Evolutionary conservation across 768 basidiomycete species (phyloP), one percentile per base, ranked within the genome.

Genomic region (Melanogaster broomeanus): DNA sequence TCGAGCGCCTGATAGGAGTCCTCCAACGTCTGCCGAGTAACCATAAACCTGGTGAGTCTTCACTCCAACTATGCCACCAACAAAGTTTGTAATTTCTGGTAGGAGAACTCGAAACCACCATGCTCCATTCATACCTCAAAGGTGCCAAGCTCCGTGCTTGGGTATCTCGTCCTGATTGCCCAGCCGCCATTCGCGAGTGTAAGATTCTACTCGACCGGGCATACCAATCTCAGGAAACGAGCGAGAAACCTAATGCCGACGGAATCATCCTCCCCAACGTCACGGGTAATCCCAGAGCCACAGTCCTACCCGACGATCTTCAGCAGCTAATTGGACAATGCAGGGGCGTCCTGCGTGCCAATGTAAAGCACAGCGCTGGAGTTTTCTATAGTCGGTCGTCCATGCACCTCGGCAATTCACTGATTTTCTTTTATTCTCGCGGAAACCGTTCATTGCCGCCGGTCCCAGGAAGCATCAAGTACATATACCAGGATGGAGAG

Each of bases 21-120:
- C 45, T 70, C 1, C 61, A 68, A 31, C 24, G 30, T 1, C 47
- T 66, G 1, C 64, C 56, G 0, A 61, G 21, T 0, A 70, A 70
- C 48, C 58, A 65, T 31, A 64, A 56, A 40, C 15, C 37, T 15
- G 65, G 67, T 61, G 81, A 15, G 86, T 82, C 0, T 39, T 5
- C 5, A 4, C 3, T 24, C 13, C 3, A 2, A n/a, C 16, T 4
- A 10, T n/a, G 3, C 16, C 22, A 34, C 39, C 10, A 25, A 27
- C 18, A 16, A 6, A n/a, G 5, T 11, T 4, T 22, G 33, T 22
- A 42, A 1, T 39, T 3, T 11, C 3, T 13, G n/a, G 3, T 41
- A 61, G 55, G 51, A 1, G 30, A 59, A 33, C 58, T 52, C 0
- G 52, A 57, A 25, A 25, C 2, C 2, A 62, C 40, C 24, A 59